These are phyloP conservation scores for Irpex lacteus DNA, from an alignment of 1,284 basidiomycete genomes.

Conservation along the genomic window DNA sequence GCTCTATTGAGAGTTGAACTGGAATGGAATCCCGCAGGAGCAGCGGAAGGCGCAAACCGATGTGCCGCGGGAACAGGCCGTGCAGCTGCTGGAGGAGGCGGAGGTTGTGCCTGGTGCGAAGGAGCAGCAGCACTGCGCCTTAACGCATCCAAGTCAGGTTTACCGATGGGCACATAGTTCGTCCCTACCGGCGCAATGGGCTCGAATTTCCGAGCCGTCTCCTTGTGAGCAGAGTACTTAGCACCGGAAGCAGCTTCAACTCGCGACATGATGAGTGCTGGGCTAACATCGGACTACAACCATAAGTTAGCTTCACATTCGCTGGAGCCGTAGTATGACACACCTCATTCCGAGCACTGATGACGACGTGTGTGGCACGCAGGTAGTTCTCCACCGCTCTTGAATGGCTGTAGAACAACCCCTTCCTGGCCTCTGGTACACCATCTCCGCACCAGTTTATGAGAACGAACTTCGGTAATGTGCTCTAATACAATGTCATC, in stretches of 20 bases:
- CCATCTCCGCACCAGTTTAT: slow-evolving; percentile 95
- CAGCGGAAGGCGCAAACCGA: slow-evolving; percentile 20
- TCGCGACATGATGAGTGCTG: slow-evolving; percentile 79
- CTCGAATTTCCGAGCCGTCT: slow-evolving; percentile 58
- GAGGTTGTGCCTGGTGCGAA: slow-evolving; percentile 30
- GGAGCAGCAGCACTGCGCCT: slow-evolving; percentile 42
- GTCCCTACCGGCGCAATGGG: slow-evolving; percentile 75
- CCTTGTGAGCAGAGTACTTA: slow-evolving; percentile 81
- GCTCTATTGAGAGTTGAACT: slow-evolving; percentile 25
- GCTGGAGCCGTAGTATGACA: slow-evolving; percentile 20
- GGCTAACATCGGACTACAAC: slow-evolving; percentile 74
- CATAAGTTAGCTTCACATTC: not conserved
- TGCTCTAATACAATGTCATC: slow-evolving; percentile 47
- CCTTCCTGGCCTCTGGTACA: slow-evolving; percentile 90
- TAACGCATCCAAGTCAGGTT: slow-evolving; percentile 63
- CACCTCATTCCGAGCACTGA: slow-evolving; percentile 91
- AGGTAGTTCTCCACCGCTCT: slow-evolving; percentile 82
- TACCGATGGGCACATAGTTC: slow-evolving; percentile 69
- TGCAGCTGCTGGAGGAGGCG: slow-evolving; percentile 31
- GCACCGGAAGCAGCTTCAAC: slow-evolving; percentile 92
- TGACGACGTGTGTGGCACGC: slow-evolving; percentile 84
- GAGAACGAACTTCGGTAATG: slow-evolving; percentile 91
- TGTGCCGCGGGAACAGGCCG: slow-evolving; percentile 45
- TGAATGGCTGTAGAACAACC: slow-evolving; percentile 89
- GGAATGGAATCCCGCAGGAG: slow-evolving; percentile 28